Evolutionary conservation across 208 protist genomes (phyloP), one percentile per base, ranked within the genome.

Genomic region (Wallacemonas sp.): DNA sequence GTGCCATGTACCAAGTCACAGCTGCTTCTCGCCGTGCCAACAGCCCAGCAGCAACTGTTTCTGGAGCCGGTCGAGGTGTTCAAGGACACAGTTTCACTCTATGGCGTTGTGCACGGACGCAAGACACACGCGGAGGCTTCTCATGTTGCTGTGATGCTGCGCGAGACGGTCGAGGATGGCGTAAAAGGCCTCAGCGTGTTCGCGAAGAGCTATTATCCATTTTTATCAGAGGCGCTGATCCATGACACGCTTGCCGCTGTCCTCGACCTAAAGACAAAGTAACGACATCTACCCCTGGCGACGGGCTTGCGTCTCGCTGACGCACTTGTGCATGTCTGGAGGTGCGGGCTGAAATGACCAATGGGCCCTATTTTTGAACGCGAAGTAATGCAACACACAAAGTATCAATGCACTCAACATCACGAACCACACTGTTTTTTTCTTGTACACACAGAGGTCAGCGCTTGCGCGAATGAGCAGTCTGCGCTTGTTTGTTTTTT

Each of bases 91-190:
- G 67, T 72, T 2, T 82, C 82, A 2, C 72, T 93, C 26, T 75
- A 88, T 42, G 85, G 89, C 22, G 30, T 82, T 27, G 28, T 94
- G 36, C 81, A 90, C 19, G 61, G 70, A 6, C 74, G 80, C 12
- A 93, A 88, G 72, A 80, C 78, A 1, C 49, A 79, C 17, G 47
- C 47, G 19, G 36, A 69, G 8, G 44, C 36, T 19, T 69, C 73
- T 8, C 84, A 91, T 62, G 77, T 96, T 9, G 84, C 85, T 0
- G 76, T 90, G 19, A 62, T 95, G 24, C 72, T 93, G 28, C 75
- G 74, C 19, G 80, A 90, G 53, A 69, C 73, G 34, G 27, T 28
- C 4, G 65, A 83, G 56, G 76, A 68, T 27, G 74, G 70, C 0
- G 41, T 38, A 33, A 75, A 72, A 26, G 84, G 84, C 1, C 26